A percentile compares a stretch with the other conserved stretches of the same genome.
Evolutionary conservation across 805 yeast species (phyloP).

Genomic region (Starmerella potacharoeniae): DNA sequence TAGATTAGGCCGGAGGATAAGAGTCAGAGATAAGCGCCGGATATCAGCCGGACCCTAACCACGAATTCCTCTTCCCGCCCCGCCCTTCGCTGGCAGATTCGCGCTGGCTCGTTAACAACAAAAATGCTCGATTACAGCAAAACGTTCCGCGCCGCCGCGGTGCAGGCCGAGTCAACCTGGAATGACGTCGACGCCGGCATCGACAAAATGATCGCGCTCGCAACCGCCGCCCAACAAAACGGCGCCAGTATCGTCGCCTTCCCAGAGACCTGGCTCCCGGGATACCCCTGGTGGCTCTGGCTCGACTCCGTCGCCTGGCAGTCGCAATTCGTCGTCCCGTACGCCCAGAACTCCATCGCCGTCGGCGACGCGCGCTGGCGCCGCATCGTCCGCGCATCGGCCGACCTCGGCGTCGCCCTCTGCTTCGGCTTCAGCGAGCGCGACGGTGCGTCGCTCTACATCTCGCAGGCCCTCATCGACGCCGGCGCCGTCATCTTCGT

Average conservation of each 20-base stretch:
- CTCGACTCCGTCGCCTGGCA: background rate
- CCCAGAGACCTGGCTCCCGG: conserved; percentile 22
- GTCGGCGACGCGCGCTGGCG: background rate
- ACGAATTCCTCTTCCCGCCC: too few species aligned
- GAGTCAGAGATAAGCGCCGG: too few species aligned
- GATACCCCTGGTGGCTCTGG: conserved; percentile 18
- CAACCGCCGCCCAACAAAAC: conserved; percentile 17
- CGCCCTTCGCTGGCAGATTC: too few species aligned
- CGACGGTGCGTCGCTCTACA: conserved; percentile 19
- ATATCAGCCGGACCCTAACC: too few species aligned
- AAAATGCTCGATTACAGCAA: background rate
- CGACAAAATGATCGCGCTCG: conserved; percentile 12
- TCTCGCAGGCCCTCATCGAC: conserved; percentile 11
- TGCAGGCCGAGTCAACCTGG: conserved; percentile 22
- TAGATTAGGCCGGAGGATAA: too few species aligned
- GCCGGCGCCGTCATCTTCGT: background rate
- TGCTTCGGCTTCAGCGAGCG: conserved; percentile 15
- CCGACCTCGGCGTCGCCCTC: background rate
- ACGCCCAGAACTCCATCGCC: background rate
- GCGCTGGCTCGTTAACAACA: too few species aligned
- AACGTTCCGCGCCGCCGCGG: conserved; percentile 12
- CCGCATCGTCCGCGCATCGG: conserved; percentile 12
- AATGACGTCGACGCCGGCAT: conserved; percentile 17
- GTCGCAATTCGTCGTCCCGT: conserved; percentile 9
- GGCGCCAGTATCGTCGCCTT: conserved; percentile 21